Evolutionary conservation across 805 yeast genomes (phyloP).

Genomic region (Kazachstania bromeliacearum): DNA sequence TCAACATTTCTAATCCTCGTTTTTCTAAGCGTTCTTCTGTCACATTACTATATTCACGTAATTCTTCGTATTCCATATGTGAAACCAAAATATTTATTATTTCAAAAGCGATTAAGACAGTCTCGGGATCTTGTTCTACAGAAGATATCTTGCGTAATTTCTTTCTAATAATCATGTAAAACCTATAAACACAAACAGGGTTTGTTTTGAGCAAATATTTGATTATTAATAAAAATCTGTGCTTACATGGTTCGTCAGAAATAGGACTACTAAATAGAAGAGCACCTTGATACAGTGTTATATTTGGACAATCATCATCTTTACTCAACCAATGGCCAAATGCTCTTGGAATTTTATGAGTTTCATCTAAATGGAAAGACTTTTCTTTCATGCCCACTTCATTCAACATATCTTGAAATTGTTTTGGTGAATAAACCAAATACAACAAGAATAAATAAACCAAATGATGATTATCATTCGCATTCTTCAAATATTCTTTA

Average conservation of each 20-base stretch:
- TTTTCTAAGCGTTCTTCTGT: slow-evolving; percentile 14
- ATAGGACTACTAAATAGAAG: slow-evolving; percentile 20
- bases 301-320: slow-evolving; percentile 19
- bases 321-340: slow-evolving; percentile 25
- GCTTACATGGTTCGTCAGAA: slow-evolving; percentile 27
- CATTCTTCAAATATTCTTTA: slow-evolving; percentile 21
- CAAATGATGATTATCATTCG: slow-evolving; percentile 8
- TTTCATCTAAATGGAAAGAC: slow-evolving; percentile 24
- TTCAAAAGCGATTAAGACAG: slow-evolving; percentile 26
- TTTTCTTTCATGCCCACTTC: slow-evolving; percentile 30
- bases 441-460: slow-evolving; percentile 27
- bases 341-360: slow-evolving; percentile 30
- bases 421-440: slow-evolving; percentile 31
- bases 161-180: slow-evolving; percentile 23
- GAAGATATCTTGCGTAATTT: slow-evolving; percentile 23
- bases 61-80: slow-evolving; percentile 18
- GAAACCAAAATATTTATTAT: slow-evolving; percentile 19
- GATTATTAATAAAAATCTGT: slow-evolving; percentile 24
- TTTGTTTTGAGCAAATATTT: slow-evolving; percentile 21
- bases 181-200: slow-evolving; percentile 22
- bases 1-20: slow-evolving; percentile 11
- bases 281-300: slow-evolving; percentile 25
- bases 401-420: slow-evolving; percentile 25
- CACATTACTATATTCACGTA: slow-evolving; percentile 12
- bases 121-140: slow-evolving; percentile 18